Conservation (phyloP, 2,329 filamentous ascomycete genomes). For the Scedosporium apiospermum region DNA sequence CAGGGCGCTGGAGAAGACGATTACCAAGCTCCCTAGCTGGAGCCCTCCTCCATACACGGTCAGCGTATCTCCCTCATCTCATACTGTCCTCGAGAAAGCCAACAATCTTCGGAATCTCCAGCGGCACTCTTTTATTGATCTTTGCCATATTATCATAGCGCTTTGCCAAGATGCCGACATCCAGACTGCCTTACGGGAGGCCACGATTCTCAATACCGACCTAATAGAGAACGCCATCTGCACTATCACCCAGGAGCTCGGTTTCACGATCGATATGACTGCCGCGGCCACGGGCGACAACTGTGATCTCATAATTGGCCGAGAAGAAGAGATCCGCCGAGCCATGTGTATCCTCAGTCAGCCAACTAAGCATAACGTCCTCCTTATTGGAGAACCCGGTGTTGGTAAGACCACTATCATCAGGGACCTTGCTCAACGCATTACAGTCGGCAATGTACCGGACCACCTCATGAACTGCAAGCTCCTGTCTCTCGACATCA, state of each 20-base stretch:
- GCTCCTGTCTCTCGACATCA: conserved; percentile 89
- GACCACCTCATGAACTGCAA: conserved; percentile 91
- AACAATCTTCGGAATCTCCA: conserved; percentile 93
- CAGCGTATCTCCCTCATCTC: no score
- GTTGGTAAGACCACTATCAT: conserved; percentile 98
- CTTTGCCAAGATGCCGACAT: conserved; percentile 71
- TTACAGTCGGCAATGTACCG: conserved; percentile 93
- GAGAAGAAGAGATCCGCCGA: conserved; percentile 89
- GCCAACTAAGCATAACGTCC: conserved; percentile 97
- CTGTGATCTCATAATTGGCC: conserved; percentile 92
- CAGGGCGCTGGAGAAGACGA: conserved; percentile 84
- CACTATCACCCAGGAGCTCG: conserved; percentile 85
- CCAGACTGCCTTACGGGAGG: conserved; percentile 66
- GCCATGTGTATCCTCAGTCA: conserved; percentile 86
- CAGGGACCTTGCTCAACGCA: conserved; percentile 88
- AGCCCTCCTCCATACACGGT: no score
- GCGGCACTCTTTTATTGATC: conserved; percentile 87
- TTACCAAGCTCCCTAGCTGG: no score
- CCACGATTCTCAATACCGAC: conserved; percentile 84
- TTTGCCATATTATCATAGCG: conserved; percentile 86
- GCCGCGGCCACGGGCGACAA: conserved; percentile 92
- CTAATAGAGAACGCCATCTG: conserved; percentile 81
- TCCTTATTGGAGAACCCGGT: conserved; percentile 94
- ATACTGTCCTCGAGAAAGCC: conserved; percentile 76
- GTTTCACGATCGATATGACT: conserved; percentile 99